These are phyloP conservation scores for Globisporangium spinosum DNA, from an alignment of 352 stramenopile species.

Conservation along the genomic window DNA sequence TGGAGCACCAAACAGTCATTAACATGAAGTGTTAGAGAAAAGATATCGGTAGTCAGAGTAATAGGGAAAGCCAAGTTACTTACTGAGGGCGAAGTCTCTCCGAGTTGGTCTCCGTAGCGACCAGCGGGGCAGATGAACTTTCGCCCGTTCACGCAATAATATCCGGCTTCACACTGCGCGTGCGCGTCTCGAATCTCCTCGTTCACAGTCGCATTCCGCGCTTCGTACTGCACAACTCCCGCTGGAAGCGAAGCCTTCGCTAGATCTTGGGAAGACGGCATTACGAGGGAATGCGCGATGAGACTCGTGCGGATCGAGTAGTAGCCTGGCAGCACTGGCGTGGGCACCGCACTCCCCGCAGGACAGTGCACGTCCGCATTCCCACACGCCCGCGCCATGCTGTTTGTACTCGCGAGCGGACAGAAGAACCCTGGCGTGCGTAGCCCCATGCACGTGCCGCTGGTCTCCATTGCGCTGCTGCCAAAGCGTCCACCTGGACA, in stretches of 20 bases:
- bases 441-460: slow-evolving; percentile 30
- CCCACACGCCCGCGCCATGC: slow-evolving; percentile 30
- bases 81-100: slow-evolving; percentile 37
- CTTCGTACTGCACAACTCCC: slow-evolving; percentile 3
- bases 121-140: slow-evolving; percentile 59
- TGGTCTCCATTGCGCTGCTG: slow-evolving; percentile 27
- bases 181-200: slow-evolving; percentile 43
- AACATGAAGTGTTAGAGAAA: too few relatives aligned
- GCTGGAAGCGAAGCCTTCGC: not conserved
- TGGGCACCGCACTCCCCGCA: slow-evolving; percentile 47
- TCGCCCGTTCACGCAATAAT: slow-evolving; percentile 57
- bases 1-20: not conserved
- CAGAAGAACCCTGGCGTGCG: slow-evolving; percentile 63
- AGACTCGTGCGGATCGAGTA: slow-evolving; percentile 39
- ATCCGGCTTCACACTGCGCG: slow-evolving; percentile 53
- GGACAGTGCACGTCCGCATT: slow-evolving; percentile 57
- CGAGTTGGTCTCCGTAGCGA: slow-evolving; percentile 38
- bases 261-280: not conserved
- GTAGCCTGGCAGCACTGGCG: slow-evolving; percentile 49
- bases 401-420: slow-evolving; percentile 51
- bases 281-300: too few relatives aligned
- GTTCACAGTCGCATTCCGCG: slow-evolving; percentile 24
- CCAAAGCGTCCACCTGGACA: slow-evolving; percentile 56
- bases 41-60: too few relatives aligned
- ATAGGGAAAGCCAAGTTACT: not conserved